Base-by-base conservation (phyloP, 164 flowering plant species). In the Piper betle region DNA sequence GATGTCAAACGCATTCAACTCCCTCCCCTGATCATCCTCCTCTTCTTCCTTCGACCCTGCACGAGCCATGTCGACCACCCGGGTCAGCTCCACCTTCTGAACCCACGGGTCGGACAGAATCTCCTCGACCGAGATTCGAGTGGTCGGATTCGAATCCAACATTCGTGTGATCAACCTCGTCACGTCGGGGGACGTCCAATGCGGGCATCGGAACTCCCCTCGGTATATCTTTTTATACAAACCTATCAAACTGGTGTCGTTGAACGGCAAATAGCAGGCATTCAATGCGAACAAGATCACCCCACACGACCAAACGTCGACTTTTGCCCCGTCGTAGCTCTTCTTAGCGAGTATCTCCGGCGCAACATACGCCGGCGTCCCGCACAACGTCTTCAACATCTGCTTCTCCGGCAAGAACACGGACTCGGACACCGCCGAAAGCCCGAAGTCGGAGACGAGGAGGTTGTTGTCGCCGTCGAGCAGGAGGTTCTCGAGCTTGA, bases 241-340 rank as follows among this genome's bases (percentile, higher is more conserved):
- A 0, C 48, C 79, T 88, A 83, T 85, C 40, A 86, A 66, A 55
- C 80, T 86, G 2, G 77, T 62, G 20, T 86, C 92, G 62, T 77
- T 82, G 66, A 86, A 86, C 12, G 92, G 88, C 0, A 86, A 55
- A 46, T 86, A 86, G 1, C 92, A 88, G 12, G 85, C 80, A 59
- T 50, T 76, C 15, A 86, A 68, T 0, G 84, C 85, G 58, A 41
- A 86, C n/a, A 86, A 63, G 12, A 86, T 72, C 66, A 86, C 53
- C 40, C 92, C 88, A 73, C 86, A 85, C 0, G 91, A 81, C 91
- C 91, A 85, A 1, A 85, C 39, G 33, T 85, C 91, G 5, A 79
- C 75, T 62, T 79, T 80, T 0, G 82, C 80, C 0, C 86, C 86
- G 18, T 77, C 78, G 72, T 85, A 85, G 18, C 91, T 87, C 61